Base-by-base conservation (phyloP, 257 asterid species). In the Jasminum sambac region DNA sequence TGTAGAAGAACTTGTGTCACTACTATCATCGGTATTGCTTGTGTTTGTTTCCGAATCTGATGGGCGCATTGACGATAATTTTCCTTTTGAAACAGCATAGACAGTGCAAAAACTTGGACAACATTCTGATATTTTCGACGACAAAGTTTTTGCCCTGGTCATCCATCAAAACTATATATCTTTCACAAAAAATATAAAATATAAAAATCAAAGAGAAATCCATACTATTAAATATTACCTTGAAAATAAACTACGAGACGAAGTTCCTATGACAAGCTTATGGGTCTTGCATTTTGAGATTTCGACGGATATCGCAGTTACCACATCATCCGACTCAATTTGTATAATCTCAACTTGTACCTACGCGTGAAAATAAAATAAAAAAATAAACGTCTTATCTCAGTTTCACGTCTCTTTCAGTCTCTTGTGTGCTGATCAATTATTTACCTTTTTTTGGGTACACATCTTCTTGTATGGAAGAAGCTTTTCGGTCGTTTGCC, bases 21-120 rank as follows among this genome's bases (percentile, higher is more conserved):
- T 87, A 61, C 70, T 60, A 63, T 80, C 84, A 72, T 84, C 90
- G 74, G 74, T 67, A 69, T 58, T 63, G 88, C 88, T 80, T 77
- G 72, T 74, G 34, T 69, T 79, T 65, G 81, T 82, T 68, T 76
- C 92, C 40, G 91, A 81, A 80, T 83, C 83, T 40, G 98, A 85
- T 19, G 96, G 85, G 63, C 92, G 85, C 25, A 86, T n/a, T 11
- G 96, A 84, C 23, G 85, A 81, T 66, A 89, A 67, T 76, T 89
- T 86, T 66, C 97, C 97, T 78, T 87, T 91, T 41, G 96, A 84
- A 77, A 93, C 84, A 42, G 84, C 96, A 77, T 89, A 93, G 13
- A 90, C 89, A 8, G 88, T 80, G 82, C 97, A 93, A 74, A 80
- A 89, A 2, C 65, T 21, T 10, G 98, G 95, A 67, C 86, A 77